Percentiles rank a stretch among this genome's conserved stretches.
Conservation (phyloP, 1,139 yeast species). For the Yamadazyma dushanensis region DNA sequence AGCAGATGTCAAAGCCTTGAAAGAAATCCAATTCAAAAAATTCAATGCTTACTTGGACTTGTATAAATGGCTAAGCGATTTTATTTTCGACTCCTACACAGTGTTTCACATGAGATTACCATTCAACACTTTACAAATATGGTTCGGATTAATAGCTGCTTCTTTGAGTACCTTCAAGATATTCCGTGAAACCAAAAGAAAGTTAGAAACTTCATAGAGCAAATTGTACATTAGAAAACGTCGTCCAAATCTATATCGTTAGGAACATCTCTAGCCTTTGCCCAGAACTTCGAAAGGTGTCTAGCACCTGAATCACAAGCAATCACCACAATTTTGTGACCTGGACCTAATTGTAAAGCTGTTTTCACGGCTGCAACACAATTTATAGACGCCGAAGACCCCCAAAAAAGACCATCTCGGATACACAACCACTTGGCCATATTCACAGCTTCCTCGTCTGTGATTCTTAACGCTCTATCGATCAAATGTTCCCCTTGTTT, state of each 20-base stretch:
- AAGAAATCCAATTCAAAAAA: constrained; percentile 40
- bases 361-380: constrained; percentile 83
- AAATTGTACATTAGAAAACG: constrained; percentile 14
- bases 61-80: constrained; percentile 42
- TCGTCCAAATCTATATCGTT: constrained; percentile 29
- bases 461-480: constrained; percentile 78
- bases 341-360: constrained; percentile 60
- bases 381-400: constrained; percentile 88
- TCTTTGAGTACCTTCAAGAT: constrained; percentile 39
- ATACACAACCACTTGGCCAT: constrained; percentile 86
- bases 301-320: constrained; percentile 93
- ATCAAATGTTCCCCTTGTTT: constrained; percentile 65
- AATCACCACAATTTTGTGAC: constrained; percentile 76
- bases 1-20: constrained; percentile 24
- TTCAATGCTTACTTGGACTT: constrained; percentile 43
- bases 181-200: constrained; percentile 37
- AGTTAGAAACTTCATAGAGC: constrained; percentile 3
- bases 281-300: constrained; percentile 93
- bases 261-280: constrained; percentile 47
- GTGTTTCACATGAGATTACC: constrained; percentile 43
- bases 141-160: constrained; percentile 51
- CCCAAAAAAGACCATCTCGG: constrained; percentile 87
- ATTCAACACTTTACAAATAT: constrained; percentile 45
- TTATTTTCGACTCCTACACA: constrained; percentile 44
- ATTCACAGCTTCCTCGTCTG: constrained; percentile 74